Percentiles rank a stretch among this genome's conserved stretches.
These are phyloP conservation scores for Coemansia sp. DNA, from an alignment of 371 early-diverging fungal species.

Conservation along the genomic window DNA sequence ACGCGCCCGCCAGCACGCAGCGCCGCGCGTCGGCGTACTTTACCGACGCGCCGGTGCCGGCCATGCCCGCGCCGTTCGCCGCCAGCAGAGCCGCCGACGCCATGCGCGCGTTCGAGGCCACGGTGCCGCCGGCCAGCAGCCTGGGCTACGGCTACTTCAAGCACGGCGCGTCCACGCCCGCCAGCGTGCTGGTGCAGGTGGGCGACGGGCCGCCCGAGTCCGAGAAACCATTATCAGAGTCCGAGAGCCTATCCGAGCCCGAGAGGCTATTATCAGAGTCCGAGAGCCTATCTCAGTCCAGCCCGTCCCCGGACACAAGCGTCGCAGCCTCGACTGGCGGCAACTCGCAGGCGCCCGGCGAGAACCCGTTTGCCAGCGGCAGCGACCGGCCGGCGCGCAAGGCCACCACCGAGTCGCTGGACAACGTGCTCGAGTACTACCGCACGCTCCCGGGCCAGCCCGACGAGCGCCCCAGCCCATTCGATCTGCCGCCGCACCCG, in stretches of 20 bases:
- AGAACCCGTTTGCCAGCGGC: background rate
- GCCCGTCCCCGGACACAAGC: background rate
- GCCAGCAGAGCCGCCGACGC: conserved; percentile 12
- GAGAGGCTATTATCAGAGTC: too few relatives aligned
- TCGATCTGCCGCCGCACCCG: conserved; percentile 8
- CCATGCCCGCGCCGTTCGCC: conserved; percentile 12
- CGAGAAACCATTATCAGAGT: too few relatives aligned
- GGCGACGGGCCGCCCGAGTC: conserved; percentile 16
- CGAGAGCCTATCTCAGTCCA: too few relatives aligned
- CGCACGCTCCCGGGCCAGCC: conserved; percentile 18
- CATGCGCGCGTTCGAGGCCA: conserved; percentile 11
- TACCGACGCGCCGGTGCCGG: conserved; percentile 20
- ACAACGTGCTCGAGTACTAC: conserved; percentile 47
- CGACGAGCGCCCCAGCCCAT: background rate
- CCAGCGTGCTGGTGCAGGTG: conserved; percentile 39
- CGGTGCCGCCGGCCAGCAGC: conserved; percentile 4
- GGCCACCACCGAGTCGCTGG: conserved; percentile 41
- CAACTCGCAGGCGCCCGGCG: background rate
- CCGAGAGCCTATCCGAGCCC: too few relatives aligned
- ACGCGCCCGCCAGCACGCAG: conserved; percentile 9
- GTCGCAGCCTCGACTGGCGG: background rate
- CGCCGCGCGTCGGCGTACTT: conserved; percentile 9
- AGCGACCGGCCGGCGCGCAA: conserved; percentile 19
- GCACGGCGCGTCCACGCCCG: conserved; percentile 21
- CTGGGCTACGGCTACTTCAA: conserved; percentile 5